phyloP scores from a whole-genome alignment of 106 monocot genomes.

The Narthecium ossifragum region DNA sequence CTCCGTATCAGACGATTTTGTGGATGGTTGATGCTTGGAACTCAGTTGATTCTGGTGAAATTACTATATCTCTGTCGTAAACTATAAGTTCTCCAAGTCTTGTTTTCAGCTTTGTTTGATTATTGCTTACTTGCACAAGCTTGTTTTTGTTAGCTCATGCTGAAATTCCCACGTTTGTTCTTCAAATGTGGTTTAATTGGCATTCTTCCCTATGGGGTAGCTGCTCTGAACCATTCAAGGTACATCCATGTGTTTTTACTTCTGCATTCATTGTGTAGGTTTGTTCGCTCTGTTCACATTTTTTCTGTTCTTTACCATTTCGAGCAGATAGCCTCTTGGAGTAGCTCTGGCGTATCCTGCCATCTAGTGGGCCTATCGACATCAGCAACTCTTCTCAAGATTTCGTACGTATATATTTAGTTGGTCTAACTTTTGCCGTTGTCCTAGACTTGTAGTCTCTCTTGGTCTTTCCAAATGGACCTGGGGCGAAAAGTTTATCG shows the following conservation, averaged over 20 bases:
- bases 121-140: slow-evolving; percentile 1
- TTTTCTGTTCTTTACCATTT: slow-evolving; percentile 3
- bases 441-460: no score
- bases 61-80: not conserved
- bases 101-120: not conserved
- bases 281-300: not conserved
- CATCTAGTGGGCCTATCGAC: slow-evolving; percentile 40
- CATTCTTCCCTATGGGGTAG: slow-evolving; percentile 73
- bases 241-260: slow-evolving; percentile 13
- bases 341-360: slow-evolving; percentile 19
- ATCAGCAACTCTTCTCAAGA: slow-evolving; percentile 26
- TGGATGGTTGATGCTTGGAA: slow-evolving; percentile 65
- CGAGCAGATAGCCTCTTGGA: slow-evolving; percentile 25
- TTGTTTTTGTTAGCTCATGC: slow-evolving; percentile 23
- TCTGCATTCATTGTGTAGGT: not conserved
- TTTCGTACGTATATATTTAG: no score
- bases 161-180: slow-evolving; percentile 34
- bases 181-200: slow-evolving; percentile 85
- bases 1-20: slow-evolving; percentile 60
- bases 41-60: slow-evolving; percentile 55
- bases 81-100: not conserved
- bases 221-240: slow-evolving; percentile 41
- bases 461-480: no score
- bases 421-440: no score
- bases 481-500: no score